Evolutionary conservation across 208 protist species (phyloP), one percentile per base, ranked within the genome.

Genomic region (Spongospora subterranea): DNA sequence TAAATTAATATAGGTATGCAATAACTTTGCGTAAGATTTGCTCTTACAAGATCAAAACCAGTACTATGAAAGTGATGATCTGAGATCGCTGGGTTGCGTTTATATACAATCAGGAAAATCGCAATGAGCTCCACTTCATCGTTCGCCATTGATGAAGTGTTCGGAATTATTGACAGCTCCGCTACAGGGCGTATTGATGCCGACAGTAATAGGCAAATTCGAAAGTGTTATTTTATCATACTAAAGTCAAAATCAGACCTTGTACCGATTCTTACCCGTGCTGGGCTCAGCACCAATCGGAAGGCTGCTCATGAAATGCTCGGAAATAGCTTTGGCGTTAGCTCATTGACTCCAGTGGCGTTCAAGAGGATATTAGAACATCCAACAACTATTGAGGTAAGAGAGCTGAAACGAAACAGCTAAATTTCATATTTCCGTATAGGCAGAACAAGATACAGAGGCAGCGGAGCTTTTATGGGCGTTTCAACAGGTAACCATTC

Each of bases 121-220:
- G 29, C 54, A 29, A 65, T 32, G 17, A 29, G 20, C 20, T 17
- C 54, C 54, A 29, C 54, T 65, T 17, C 54, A 65, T 17, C 71
- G 17, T 82, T 82, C n/a, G 71, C 71, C 71, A 82, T 82, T n/a
- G 71, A 82, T n/a, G 71, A 82, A 82, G 71, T 82, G n/a, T 82
- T 82, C 35, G 71, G 71, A 45, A 82, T 82, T 43, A 82, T 82
- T 43, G 71, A 82, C 40, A 43, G 35, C 13, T 82, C 71, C 6
- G 71, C 71, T 39, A 82, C 17, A 6, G 71, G 71, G n/a, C 6
- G 71, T 40, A 43, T 82, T n/a, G 71, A 82, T 35, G 71, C 71
- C 35, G 71, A 82, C 71, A 82, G 71, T 82, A 82, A 43, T 13
- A n/a, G 13, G 6, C 71, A 82, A 20, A n/a, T 35, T 39, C 35